Evolutionary conservation across 768 basidiomycete genomes (phyloP).

Genomic region (Coprinopsis cinerea): DNA sequence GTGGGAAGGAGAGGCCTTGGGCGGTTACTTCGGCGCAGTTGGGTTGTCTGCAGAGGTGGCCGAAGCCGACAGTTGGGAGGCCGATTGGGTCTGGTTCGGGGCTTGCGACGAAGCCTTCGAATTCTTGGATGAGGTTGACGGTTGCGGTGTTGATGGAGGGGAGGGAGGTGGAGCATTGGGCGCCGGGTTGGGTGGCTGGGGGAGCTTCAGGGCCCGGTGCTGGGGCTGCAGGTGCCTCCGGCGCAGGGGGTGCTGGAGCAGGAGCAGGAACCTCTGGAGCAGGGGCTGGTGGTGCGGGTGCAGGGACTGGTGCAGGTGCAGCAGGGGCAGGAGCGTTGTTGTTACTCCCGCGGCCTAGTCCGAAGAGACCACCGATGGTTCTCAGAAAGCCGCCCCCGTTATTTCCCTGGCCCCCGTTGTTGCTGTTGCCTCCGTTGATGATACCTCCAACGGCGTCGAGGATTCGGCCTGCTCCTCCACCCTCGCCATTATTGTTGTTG

Average conservation of each 20-base stretch:
- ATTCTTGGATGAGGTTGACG: constrained; percentile 22
- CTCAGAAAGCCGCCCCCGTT: background rate
- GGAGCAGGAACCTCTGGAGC: background rate
- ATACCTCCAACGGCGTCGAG: constrained; percentile 1
- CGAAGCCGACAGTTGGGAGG: constrained; percentile 29
- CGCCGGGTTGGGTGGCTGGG: background rate
- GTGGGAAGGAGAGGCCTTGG: constrained; percentile 21
- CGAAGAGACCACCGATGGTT: constrained; percentile 1
- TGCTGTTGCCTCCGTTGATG: background rate
- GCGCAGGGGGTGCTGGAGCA: background rate
- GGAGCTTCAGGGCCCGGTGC: background rate
- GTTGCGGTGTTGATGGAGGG: constrained; percentile 23
- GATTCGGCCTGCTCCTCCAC: background rate
- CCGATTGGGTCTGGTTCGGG: constrained; percentile 29
- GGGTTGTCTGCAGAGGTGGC: constrained; percentile 23
- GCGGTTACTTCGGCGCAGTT: constrained; percentile 18
- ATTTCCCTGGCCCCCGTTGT: background rate
- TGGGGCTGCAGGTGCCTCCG: background rate
- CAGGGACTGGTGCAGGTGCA: background rate
- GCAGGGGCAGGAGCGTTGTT: constrained; percentile 1
- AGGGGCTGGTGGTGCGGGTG: background rate
- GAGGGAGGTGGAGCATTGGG: constrained; percentile 7
- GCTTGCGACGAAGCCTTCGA: constrained; percentile 26
- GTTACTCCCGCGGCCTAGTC: background rate
- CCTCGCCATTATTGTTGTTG: constrained; percentile 2